These are phyloP conservation scores for Cladophialophora bantiana DNA, from an alignment of 2,329 filamentous ascomycete species.

Conservation along the genomic window DNA sequence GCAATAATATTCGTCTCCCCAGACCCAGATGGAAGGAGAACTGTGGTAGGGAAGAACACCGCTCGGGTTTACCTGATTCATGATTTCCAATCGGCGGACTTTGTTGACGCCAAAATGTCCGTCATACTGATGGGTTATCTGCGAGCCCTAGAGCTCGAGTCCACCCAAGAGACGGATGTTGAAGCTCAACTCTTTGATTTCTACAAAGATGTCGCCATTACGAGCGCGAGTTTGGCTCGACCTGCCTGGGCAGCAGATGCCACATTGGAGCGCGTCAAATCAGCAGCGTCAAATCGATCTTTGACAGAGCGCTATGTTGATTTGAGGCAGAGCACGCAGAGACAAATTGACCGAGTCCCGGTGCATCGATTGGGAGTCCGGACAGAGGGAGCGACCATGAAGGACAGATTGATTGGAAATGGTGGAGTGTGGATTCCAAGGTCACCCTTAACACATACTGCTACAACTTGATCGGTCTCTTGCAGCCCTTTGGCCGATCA, in stretches of 20 bases:
- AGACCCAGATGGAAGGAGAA: conserved; percentile 54
- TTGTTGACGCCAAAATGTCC: conserved; percentile 57
- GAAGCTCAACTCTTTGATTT: conserved; percentile 48
- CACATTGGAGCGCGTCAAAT: conserved; percentile 42
- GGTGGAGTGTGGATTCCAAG: conserved; percentile 40
- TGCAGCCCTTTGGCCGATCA: not conserved
- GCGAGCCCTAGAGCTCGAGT: conserved; percentile 49
- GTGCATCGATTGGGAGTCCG: conserved; percentile 66
- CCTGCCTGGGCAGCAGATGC: conserved; percentile 49
- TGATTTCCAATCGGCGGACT: conserved; percentile 55
- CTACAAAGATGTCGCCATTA: conserved; percentile 49
- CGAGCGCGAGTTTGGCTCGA: conserved; percentile 48
- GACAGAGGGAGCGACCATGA: conserved; percentile 44
- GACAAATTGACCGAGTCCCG: conserved; percentile 64
- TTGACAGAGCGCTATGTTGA: conserved; percentile 57
- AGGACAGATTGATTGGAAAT: conserved; percentile 37
- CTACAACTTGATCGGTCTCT: conserved; percentile 6
- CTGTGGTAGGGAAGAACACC: conserved; percentile 58
- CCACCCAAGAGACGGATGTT: conserved; percentile 47
- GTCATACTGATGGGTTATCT: conserved; percentile 68
- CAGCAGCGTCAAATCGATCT: conserved; percentile 51
- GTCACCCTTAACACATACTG: conserved; percentile 16
- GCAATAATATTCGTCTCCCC: conserved; percentile 65
- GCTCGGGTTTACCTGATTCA: conserved; percentile 63
- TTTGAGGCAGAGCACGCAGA: conserved; percentile 59